Evolutionary conservation across 2,329 filamentous ascomycete genomes (phyloP), one percentile per base, ranked within the genome.

Genomic region (Aaosphaeria pasadenensis): DNA sequence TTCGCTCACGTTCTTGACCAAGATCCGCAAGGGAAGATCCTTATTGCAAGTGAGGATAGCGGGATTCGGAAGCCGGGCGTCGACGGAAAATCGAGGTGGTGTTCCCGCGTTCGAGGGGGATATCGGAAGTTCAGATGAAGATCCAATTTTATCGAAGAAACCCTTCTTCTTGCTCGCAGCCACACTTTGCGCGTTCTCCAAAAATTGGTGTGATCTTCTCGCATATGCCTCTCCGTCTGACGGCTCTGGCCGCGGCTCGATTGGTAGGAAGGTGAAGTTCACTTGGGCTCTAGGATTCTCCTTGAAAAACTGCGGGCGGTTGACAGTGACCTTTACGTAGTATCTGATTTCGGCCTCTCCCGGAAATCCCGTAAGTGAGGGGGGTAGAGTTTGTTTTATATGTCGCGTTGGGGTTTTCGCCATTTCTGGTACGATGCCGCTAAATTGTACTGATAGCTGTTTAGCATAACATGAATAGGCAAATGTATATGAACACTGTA

Each of bases 291-390:
- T 79, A 69, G 90, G 88, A 62, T 96, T 96, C 72, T 96, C 91
- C 65, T 92, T 92, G 71, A 95, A 89, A 50, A 96, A 79, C 11
- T 88, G 86, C 0, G 91, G 90, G n/a, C 91, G 80, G 62, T 91
- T 89, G 5, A 97, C 85, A 0, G 94, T 97, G n/a, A 88, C 90
- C 69, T 99, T 99, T 65, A 97, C 80, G 66, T 89, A 99, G 72
- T 99, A 99, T 57, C 86, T 82, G 51, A 97, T 91, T 71, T 96
- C 91, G 24, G 91, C 92, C 69, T 91, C 84, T 31, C 86, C 87
- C 0, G 89, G 89, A 56, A 94, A 91, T 3, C 89, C 90, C n/a
- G 82, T 88, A 46, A 97, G 75, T 4, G 91, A 95, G 0, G 94
- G 94, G 5, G 94, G 94, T 7, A 99, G 77, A 0, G 91, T 95